These are phyloP conservation scores for Hypoxylon sp. DNA, from an alignment of 2,329 filamentous ascomycete genomes.

Conservation along the genomic window DNA sequence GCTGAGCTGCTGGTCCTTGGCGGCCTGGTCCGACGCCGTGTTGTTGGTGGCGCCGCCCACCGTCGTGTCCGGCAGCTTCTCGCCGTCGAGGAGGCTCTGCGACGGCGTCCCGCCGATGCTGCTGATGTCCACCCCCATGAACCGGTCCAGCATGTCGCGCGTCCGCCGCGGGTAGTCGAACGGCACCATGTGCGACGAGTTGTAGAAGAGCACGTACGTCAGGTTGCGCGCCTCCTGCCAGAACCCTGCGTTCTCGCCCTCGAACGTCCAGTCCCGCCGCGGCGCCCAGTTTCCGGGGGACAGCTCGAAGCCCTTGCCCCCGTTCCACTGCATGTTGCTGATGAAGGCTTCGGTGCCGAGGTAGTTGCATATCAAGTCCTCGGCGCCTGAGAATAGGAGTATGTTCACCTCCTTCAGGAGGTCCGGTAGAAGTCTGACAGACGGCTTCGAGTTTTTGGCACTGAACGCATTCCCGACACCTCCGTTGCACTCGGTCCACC, in stretches of 20 bases:
- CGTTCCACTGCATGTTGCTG: constrained; percentile 89
- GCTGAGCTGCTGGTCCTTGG: constrained; percentile 75
- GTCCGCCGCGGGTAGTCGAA: constrained; percentile 88
- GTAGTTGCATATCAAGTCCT: constrained; percentile 97
- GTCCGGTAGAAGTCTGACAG: constrained; percentile 77
- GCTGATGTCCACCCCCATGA: constrained; percentile 91
- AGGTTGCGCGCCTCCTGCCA: constrained; percentile 96
- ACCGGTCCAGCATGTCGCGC: constrained; percentile 96
- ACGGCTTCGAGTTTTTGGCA: constrained; percentile 73
- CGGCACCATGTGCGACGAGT: constrained; percentile 97
- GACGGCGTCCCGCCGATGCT: constrained; percentile 82
- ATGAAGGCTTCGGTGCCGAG: constrained; percentile 92
- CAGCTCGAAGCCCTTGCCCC: constrained; percentile 87
- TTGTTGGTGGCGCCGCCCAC: constrained; percentile 72
- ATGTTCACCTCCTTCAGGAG: constrained; percentile 80
- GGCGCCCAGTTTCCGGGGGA: constrained; percentile 89
- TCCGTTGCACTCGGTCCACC: constrained; percentile 91
- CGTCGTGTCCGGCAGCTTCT: constrained; percentile 79
- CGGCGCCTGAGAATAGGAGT: constrained; percentile 89
- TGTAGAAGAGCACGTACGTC: constrained; percentile 94
- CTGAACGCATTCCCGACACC: constrained; percentile 77
- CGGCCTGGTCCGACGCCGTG: constrained; percentile 70
- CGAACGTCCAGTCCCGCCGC: constrained; percentile 93
- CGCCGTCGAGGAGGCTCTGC: constrained; percentile 84
- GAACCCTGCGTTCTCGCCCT: constrained; percentile 84